Evolutionary conservation across 1,139 yeast species (phyloP).

Genomic region (Yamadazyma siamensis): DNA sequence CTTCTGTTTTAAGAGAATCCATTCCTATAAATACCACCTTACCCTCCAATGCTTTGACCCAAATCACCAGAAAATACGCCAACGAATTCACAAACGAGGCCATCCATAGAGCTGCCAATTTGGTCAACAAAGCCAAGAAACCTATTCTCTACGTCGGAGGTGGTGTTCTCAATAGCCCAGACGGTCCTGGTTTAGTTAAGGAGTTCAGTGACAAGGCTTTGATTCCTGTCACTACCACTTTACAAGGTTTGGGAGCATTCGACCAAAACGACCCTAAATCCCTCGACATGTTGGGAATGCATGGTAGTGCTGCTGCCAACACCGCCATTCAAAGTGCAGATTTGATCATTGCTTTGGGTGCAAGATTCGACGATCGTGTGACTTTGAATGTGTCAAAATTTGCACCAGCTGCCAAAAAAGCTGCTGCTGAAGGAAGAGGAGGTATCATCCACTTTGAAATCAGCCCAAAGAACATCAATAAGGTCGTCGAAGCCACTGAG

Average conservation of each 20-base stretch:
- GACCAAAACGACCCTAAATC: constrained; percentile 91
- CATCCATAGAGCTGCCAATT: constrained; percentile 70
- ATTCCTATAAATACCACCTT: constrained; percentile 84
- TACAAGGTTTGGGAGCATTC: constrained; percentile 91
- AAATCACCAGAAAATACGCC: constrained; percentile 67
- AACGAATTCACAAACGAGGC: constrained; percentile 76
- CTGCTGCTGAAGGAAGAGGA: constrained; percentile 86
- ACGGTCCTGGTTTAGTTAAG: constrained; percentile 76
- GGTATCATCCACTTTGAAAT: constrained; percentile 97
- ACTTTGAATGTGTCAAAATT: constrained; percentile 82
- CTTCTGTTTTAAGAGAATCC: constrained; percentile 79
- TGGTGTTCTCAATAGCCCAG: constrained; percentile 76
- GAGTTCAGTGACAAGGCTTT: constrained; percentile 87
- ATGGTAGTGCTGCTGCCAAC: constrained; percentile 94
- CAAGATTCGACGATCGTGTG: constrained; percentile 97
- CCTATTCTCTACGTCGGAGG: constrained; percentile 92
- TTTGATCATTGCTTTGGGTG: constrained; percentile 89
- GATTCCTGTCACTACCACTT: constrained; percentile 93
- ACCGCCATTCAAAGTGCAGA: constrained; percentile 92
- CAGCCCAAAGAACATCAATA: constrained; percentile 93
- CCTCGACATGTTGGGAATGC: constrained; percentile 97
- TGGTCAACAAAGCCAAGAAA: constrained; percentile 77
- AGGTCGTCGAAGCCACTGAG: constrained; percentile 95
- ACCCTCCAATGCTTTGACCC: constrained; percentile 75
- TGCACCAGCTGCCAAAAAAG: constrained; percentile 90